Base-by-base conservation (phyloP, 148 eudicot genomes). In the Fallopia convolvulus region DNA sequence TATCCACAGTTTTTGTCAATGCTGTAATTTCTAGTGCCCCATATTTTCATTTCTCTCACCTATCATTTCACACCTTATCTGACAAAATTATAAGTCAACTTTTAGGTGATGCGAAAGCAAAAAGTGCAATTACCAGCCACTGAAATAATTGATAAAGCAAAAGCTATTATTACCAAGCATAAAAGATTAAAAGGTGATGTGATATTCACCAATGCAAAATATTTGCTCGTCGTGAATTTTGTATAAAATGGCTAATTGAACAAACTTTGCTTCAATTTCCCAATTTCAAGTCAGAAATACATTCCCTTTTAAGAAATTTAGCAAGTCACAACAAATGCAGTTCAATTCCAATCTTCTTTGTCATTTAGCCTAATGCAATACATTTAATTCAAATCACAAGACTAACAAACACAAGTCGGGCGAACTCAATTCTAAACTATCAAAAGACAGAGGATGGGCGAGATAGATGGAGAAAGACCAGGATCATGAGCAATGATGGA, bases 401-500 rank as follows among this genome's bases (percentile, higher is more conserved):
- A 36, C 39, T 36, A 36, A 36, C 39, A 36, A 36, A 36, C 39
- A 52, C n/a, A 52, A 17, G 20, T 52, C n/a, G 56, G 56, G 1
- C 6, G 56, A 52, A 52, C n/a, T 4, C 56, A 58, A 58, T 58
- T 58, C 12, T 21, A 58, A 58, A 23, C 65, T 8, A 58, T 21
- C 32, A 8, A 58, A 58, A 58, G 12, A 6, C 73, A 70, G 17
- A 36, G 20, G n/a, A 40, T 6, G 9, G 47, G 47, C 47, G 20
- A 70, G 42, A 30, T 44, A 33, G 73, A 70, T 21, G 8, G 65
- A 70, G 17, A 70, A 40, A 40, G 18, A 87, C 92, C 94, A 79
- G 92, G 85, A 83, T 87, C 92, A 76, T 83, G 81, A 33, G 81
- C 79, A 71, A 77, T 47, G 26, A 68, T 65, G 18, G 87, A 76